Percentiles rank a stretch among this genome's conserved stretches.
These are phyloP conservation scores for Escallonia rubra DNA, from an alignment of 129 eudicot species.

Conservation along the genomic window DNA sequence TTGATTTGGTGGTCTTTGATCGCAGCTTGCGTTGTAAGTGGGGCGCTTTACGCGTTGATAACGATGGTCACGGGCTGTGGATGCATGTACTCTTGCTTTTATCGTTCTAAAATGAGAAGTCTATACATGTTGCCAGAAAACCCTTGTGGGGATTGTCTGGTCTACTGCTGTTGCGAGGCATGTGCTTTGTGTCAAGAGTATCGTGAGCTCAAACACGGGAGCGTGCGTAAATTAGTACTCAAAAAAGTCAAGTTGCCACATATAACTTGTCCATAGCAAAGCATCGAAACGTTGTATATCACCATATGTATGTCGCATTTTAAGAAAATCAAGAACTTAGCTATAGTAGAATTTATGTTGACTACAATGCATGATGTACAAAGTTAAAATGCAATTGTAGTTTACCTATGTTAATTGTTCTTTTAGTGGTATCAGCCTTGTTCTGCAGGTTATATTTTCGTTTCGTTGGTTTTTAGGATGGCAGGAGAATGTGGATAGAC, in stretches of 20 bases:
- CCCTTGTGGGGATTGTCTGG: slow-evolving; percentile 47
- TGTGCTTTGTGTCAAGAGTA: slow-evolving; percentile 73
- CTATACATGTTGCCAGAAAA: slow-evolving; percentile 29
- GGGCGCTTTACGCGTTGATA: slow-evolving; percentile 28
- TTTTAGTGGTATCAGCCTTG: no score
- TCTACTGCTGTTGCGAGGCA: slow-evolving; percentile 43
- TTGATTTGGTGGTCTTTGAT: background rate
- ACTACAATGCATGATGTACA: no score
- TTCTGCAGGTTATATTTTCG: background rate
- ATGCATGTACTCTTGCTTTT: slow-evolving; percentile 47
- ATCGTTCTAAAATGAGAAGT: slow-evolving; percentile 48
- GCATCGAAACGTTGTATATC: no score
- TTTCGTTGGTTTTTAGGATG: slow-evolving; percentile 33
- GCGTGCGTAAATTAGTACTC: slow-evolving; percentile 4
- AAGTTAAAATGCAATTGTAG: no score
- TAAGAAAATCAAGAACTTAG: background rate
- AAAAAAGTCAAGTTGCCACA: no score
- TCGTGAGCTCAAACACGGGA: slow-evolving; percentile 61
- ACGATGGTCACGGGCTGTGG: slow-evolving; percentile 20
- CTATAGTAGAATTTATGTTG: background rate
- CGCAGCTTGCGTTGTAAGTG: slow-evolving; percentile 54
- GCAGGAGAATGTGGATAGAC: slow-evolving; percentile 37
- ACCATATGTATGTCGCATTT: background rate
- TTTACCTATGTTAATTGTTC: no score
- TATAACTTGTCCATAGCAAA: no score